These are phyloP conservation scores for Xylaria digitata DNA, from an alignment of 2,329 filamentous ascomycete species.

Conservation along the genomic window DNA sequence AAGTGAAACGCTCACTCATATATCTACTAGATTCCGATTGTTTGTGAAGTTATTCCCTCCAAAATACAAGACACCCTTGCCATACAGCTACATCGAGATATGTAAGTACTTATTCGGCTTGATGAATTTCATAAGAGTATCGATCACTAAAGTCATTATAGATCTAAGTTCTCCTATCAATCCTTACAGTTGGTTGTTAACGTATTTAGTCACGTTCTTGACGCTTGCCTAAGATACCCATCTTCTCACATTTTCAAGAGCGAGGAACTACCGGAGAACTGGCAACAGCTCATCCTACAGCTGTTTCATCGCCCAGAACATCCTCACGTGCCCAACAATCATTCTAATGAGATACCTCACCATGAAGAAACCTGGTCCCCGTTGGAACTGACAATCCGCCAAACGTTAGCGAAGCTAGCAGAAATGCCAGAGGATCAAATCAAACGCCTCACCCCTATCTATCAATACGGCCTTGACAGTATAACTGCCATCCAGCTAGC, in stretches of 20 bases:
- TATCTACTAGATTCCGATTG: slow-evolving; percentile 69
- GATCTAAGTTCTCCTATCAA: slow-evolving; percentile 42
- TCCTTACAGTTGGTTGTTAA: slow-evolving; percentile 43
- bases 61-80: slow-evolving; percentile 62
- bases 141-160: slow-evolving; percentile 38
- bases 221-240: slow-evolving; percentile 47
- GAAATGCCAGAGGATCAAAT: slow-evolving; percentile 63
- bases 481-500: slow-evolving; percentile 87
- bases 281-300: slow-evolving; percentile 37
- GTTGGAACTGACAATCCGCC: slow-evolving; percentile 64
- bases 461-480: slow-evolving; percentile 89
- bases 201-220: slow-evolving; percentile 47
- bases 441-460: slow-evolving; percentile 75
- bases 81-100: slow-evolving; percentile 72
- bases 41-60: slow-evolving; percentile 77
- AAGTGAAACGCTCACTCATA: slow-evolving; percentile 36
- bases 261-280: slow-evolving; percentile 38
- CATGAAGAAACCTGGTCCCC: slow-evolving; percentile 43
- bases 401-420: slow-evolving; percentile 69
- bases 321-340: background rate
- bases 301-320: slow-evolving; percentile 41
- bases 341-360: background rate
- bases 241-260: slow-evolving; percentile 44
- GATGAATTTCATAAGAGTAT: background rate
- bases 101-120: slow-evolving; percentile 49